These are phyloP conservation scores for Butyriboletus loyo DNA, from an alignment of 768 basidiomycete genomes.

Conservation along the genomic window DNA sequence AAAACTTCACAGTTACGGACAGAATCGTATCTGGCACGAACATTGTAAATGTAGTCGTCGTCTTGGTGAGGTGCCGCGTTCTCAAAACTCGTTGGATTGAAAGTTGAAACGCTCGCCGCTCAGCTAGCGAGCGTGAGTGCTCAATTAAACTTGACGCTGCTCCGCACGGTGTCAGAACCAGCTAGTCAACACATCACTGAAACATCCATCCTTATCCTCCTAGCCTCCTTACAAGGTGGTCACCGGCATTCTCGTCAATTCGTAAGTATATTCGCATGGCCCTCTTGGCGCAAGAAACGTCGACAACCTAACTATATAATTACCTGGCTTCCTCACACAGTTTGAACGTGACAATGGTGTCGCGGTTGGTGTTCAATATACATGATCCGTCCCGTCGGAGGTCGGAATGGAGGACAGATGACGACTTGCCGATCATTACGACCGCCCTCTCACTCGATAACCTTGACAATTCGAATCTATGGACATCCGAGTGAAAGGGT, in stretches of 20 bases:
- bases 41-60: conserved; percentile 4
- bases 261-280: not conserved
- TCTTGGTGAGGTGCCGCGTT: conserved; percentile 8
- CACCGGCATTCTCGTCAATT: not conserved
- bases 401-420: not conserved
- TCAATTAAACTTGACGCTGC: not conserved
- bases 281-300: not conserved
- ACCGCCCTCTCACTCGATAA: conserved; percentile 2
- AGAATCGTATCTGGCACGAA: conserved; percentile 14
- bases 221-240: not conserved
- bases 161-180: not conserved
- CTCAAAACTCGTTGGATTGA: not conserved
- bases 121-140: conserved; percentile 9
- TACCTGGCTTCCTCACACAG: not conserved
- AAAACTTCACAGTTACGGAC: not conserved
- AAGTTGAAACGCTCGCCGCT: not conserved
- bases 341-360: conserved; percentile 13
- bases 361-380: conserved; percentile 19
- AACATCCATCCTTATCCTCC: not conserved
- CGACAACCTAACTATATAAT: not conserved
- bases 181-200: not conserved
- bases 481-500: not conserved
- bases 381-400: not conserved
- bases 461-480: not conserved
- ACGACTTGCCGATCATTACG: not conserved